Percentiles rank a stretch among this genome's conserved stretches.
Evolutionary conservation across 164 flowering plant species (phyloP).

Genomic region (Dillenia suffruticosa): DNA sequence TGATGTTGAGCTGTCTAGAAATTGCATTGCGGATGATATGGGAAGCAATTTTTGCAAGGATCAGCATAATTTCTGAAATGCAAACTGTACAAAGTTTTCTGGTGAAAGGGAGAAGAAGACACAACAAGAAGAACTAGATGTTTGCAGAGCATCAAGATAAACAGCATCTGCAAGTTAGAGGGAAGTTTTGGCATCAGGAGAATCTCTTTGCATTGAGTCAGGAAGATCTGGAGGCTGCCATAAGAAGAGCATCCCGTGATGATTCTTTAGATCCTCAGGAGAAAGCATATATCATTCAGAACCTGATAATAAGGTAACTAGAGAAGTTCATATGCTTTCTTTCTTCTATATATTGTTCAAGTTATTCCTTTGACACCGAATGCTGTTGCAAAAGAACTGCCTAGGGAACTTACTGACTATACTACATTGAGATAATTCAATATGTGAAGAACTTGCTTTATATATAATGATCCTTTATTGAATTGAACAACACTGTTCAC

Average conservation of each 20-base stretch:
- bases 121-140: slow-evolving; percentile 10
- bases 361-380: too few relatives aligned
- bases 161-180: slow-evolving; percentile 15
- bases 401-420: too few relatives aligned
- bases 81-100: slow-evolving; percentile 15
- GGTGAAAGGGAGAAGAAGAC: slow-evolving; percentile 24
- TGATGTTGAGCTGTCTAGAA: slow-evolving; percentile 14
- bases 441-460: too few relatives aligned
- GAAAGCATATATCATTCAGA: slow-evolving; percentile 64
- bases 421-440: too few relatives aligned
- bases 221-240: slow-evolving; percentile 60
- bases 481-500: too few relatives aligned
- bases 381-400: too few relatives aligned
- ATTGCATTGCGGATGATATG: slow-evolving; percentile 15
- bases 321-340: too few relatives aligned
- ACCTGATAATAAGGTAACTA: slow-evolving; percentile 58
- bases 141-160: slow-evolving; percentile 14
- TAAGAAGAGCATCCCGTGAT: slow-evolving; percentile 61
- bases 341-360: too few relatives aligned
- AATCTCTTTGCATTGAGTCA: slow-evolving; percentile 41
- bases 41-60: slow-evolving; percentile 14
- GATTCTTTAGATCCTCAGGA: slow-evolving; percentile 46
- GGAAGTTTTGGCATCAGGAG: slow-evolving; percentile 30
- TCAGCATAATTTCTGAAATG: slow-evolving; percentile 12
- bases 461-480: too few relatives aligned